Base-by-base conservation (phyloP, 345 rosid genomes). In the Euphorbia tirucalli region DNA sequence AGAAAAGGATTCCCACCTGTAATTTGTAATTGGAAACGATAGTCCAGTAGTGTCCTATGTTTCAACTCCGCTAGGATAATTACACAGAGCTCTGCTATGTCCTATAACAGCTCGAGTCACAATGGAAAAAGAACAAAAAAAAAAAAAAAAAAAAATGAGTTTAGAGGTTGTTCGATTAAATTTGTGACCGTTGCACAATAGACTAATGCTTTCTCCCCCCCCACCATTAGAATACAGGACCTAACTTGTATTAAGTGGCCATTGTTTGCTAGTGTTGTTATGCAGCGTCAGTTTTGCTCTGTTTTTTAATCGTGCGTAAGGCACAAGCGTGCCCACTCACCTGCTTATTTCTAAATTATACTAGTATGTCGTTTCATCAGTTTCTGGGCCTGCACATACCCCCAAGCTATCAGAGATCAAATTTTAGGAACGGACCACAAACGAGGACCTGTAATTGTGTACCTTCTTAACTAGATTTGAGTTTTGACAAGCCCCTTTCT, bases 1-100 rank as follows among this genome's bases (percentile, higher is more conserved):
- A 25, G 52, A n/a, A 69, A 69, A 35, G 63, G 52, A 69, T 69
- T 13, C 72, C 52, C 7, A n/a, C n/a, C n/a, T n/a, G n/a, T n/a
- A n/a, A n/a, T n/a, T n/a, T n/a, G n/a, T n/a, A n/a, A n/a, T n/a
- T n/a, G n/a, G n/a, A n/a, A n/a, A n/a, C 7, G 39, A 35, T 7
- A 35, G 39, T 35, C 39, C 3, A 35, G 39, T 7, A 7, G 39
- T 35, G 39, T 35, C 39, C 7, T 35, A 3, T 35, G 7, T 35
- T 7, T 35, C 39, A 35, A 35, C 7, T 35, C 39, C 7, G 7
- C 39, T 35, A n/a, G 39, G 39, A 35, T n/a, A n/a, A n/a, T n/a
- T n/a, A n/a, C n/a, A n/a, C n/a, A n/a, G n/a, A n/a, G n/a, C n/a
- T 35, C 39, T 35, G 39, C 7, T 7, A 7, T 35, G 39, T 35